These are phyloP conservation scores for Ophiognomonia clavigignenti-juglandacearum DNA, from an alignment of 2,329 filamentous ascomycete species.

Conservation along the genomic window DNA sequence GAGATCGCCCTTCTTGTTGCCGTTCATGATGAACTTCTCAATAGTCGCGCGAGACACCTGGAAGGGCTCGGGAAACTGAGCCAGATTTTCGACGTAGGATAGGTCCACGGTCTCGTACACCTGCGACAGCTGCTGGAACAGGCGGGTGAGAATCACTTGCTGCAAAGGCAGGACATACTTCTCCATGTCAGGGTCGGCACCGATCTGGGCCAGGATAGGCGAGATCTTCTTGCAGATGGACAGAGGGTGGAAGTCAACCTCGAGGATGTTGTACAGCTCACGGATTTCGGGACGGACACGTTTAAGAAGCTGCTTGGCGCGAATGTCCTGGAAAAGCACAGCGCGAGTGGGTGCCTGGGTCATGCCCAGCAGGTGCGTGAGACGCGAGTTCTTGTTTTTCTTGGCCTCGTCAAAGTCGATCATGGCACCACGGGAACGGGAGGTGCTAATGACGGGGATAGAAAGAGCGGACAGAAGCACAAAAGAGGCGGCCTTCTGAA, in stretches of 20 bases:
- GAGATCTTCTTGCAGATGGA: constrained; percentile 99
- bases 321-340: constrained; percentile 89
- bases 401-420: constrained; percentile 94
- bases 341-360: constrained; percentile 80
- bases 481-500: constrained; percentile 92
- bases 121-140: constrained; percentile 98
- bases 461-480: constrained; percentile 90
- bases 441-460: constrained; percentile 99
- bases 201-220: constrained; percentile 90
- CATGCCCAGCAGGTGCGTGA: constrained; percentile 96
- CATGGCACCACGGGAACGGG: constrained; percentile 88
- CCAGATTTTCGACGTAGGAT: constrained; percentile 86
- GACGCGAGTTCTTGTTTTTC: constrained; percentile 97
- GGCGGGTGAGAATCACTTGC: constrained; percentile 94
- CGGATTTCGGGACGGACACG: constrained; percentile 91
- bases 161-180: constrained; percentile 94
- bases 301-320: constrained; percentile 91
- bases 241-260: constrained; percentile 97
- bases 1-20: constrained; percentile 98
- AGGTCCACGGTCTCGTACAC: constrained; percentile 98
- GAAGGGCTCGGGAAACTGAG: constrained; percentile 94
- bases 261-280: constrained; percentile 96
- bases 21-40: constrained; percentile 99
- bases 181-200: constrained; percentile 90
- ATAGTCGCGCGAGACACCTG: constrained; percentile 86